Evolutionary conservation across 352 stramenopile species (phyloP).

Genomic region (Phytophthora sojae): DNA sequence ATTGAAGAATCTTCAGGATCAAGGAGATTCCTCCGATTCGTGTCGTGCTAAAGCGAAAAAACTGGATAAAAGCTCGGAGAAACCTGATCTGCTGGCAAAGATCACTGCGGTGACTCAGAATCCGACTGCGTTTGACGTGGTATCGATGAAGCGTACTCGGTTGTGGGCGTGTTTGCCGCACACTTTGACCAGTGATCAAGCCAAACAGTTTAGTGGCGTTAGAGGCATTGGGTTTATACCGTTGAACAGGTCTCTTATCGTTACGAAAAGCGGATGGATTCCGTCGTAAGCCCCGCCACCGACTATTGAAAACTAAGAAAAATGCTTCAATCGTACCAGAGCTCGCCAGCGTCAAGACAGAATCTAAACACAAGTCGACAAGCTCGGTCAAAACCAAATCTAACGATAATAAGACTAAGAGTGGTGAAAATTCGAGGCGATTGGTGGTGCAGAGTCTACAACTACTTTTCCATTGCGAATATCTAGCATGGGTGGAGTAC

Average conservation of each 20-base stretch:
- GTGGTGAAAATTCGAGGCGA: not conserved
- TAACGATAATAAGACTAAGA: not conserved
- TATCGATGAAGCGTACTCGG: not conserved
- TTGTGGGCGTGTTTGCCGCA: not conserved
- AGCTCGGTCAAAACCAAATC: not conserved
- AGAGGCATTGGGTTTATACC: not conserved
- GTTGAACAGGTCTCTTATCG: not conserved
- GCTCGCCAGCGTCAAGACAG: not conserved
- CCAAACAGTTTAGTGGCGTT: not conserved
- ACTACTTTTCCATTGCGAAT: not conserved
- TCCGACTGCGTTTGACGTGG: not conserved
- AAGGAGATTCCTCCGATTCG: not conserved
- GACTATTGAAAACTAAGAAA: not conserved
- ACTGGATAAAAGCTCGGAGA: not conserved
- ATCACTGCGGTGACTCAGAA: not conserved
- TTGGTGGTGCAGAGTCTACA: not conserved
- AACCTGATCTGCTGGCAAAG: not conserved
- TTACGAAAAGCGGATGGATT: not conserved
- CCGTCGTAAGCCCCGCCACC: not conserved
- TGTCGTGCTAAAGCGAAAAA: not conserved
- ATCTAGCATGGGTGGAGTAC: not conserved
- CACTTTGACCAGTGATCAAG: not conserved
- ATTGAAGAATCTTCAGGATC: not conserved
- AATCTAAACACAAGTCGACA: not conserved
- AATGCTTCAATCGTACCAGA: not conserved